These are phyloP conservation scores for Stropharia rugosoannulata DNA, from an alignment of 768 basidiomycete species.

Conservation along the genomic window DNA sequence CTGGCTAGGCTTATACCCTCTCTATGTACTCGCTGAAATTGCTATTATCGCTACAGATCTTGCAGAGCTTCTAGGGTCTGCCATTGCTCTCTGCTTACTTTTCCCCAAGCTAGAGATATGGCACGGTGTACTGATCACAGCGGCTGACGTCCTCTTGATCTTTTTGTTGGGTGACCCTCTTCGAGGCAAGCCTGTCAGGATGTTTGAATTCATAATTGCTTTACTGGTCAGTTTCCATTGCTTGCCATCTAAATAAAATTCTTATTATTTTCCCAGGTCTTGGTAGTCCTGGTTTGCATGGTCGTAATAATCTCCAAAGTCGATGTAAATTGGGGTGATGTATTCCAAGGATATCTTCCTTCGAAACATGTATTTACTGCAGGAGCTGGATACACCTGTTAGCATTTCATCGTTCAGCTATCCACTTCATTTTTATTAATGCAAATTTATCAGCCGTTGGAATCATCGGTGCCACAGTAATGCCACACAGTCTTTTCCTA, in stretches of 20 bases:
- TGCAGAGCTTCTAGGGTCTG: slow-evolving; percentile 79
- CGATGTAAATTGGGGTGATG: slow-evolving; percentile 66
- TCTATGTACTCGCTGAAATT: slow-evolving; percentile 63
- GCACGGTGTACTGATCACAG: slow-evolving; percentile 70
- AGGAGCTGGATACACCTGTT: slow-evolving; percentile 67
- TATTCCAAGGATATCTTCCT: slow-evolving; percentile 77
- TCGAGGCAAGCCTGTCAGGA: slow-evolving; percentile 59
- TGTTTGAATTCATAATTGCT: slow-evolving; percentile 69
- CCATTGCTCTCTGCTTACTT: slow-evolving; percentile 76
- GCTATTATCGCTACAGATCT: slow-evolving; percentile 80
- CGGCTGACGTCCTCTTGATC: slow-evolving; percentile 66
- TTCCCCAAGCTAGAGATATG: slow-evolving; percentile 69
- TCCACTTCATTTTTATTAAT: background rate
- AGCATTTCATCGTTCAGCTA: slow-evolving; percentile 17
- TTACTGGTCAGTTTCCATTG: slow-evolving; percentile 45
- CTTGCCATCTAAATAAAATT: background rate
- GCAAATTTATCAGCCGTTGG: slow-evolving; percentile 51
- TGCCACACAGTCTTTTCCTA: slow-evolving; percentile 92
- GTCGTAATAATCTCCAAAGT: slow-evolving; percentile 72
- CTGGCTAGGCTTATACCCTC: slow-evolving; percentile 61
- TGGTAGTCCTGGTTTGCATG: slow-evolving; percentile 79
- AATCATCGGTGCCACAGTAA: slow-evolving; percentile 82
- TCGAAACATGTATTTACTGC: slow-evolving; percentile 58
- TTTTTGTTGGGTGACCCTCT: slow-evolving; percentile 73
- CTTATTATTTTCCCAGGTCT: slow-evolving; percentile 36